A percentile compares a stretch with the other conserved stretches of the same genome.
These are phyloP conservation scores for Middelhovenomyces tepae DNA, from an alignment of 805 yeast species.

Conservation along the genomic window DNA sequence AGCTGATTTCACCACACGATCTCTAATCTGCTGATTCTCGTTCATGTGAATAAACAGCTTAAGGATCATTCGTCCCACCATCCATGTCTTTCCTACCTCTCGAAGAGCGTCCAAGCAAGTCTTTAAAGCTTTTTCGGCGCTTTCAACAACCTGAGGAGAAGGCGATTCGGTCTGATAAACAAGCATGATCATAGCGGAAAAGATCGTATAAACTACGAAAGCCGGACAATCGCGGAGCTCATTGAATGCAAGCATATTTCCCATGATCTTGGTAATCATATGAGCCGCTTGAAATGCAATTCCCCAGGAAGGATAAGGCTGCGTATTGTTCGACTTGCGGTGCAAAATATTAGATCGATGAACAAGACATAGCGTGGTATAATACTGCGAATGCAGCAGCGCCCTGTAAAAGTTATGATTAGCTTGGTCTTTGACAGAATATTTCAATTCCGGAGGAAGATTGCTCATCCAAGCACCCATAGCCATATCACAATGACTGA, in stretches of 20 bases:
- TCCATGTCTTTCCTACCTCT: conserved; percentile 42
- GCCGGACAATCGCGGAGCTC: conserved; percentile 48
- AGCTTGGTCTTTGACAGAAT: conserved; percentile 46
- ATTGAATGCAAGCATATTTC: conserved; percentile 42
- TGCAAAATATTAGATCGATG: conserved; percentile 58
- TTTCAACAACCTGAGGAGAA: conserved; percentile 28
- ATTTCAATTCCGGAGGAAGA: conserved; percentile 54
- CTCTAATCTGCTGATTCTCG: conserved; percentile 17
- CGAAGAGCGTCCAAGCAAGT: conserved; percentile 30
- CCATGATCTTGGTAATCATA: conserved; percentile 57
- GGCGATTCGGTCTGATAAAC: conserved; percentile 52
- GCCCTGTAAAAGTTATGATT: conserved; percentile 51
- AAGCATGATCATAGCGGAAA: conserved; percentile 60
- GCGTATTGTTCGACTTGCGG: conserved; percentile 16
- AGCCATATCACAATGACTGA: conserved; percentile 58
- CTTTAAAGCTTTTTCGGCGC: conserved; percentile 30
- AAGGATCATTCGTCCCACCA: conserved; percentile 44
- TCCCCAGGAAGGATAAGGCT: conserved; percentile 61
- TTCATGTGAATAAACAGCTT: conserved; percentile 38
- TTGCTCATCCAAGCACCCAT: conserved; percentile 70
- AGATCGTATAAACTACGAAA: conserved; percentile 48
- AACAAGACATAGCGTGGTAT: conserved; percentile 59
- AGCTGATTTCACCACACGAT: conserved; percentile 14
- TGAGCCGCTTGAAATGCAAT: conserved; percentile 76
- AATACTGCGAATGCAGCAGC: conserved; percentile 57